Base-by-base conservation (phyloP, 1,284 basidiomycete genomes). In the Marasmius tenuissimus region DNA sequence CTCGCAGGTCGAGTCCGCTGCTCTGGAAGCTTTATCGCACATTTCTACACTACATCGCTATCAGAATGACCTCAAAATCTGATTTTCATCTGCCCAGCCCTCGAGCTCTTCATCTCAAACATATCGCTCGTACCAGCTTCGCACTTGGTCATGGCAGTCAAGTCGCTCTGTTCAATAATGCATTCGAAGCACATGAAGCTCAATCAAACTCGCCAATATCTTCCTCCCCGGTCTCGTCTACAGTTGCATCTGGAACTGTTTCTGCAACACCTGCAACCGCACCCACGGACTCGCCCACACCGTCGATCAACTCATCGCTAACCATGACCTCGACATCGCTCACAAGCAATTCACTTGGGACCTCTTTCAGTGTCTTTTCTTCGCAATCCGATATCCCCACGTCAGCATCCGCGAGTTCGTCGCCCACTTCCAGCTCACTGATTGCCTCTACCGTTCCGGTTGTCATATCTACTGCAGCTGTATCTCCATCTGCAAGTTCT, bases 111-210 rank as follows among this genome's bases (percentile, higher is more conserved):
- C 52, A 38, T 54, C 18, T 38, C 34, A 54, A 38, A 14, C 45
- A 47, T n/a, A 5, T 16, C n/a, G 45, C 16, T 47, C 52, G 52
- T 54, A 37, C 65, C n/a, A 38, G 58, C 35, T 34, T 69, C 47
- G 37, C 62, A n/a, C 49, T 67, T 20, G 62, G 65, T 42, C 63
- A 61, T 37, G 64, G 59, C 49, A 61, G 61, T 49, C 60, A 64
- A 38, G 58, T 64, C 49, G 52, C 59, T 1, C 57, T 63, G 18
- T 14, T 59, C 16, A 42, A 49, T 18, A 35, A 60, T 59, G 45
- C 16, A 39, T 38, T n/a, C 2, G 34, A 37, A 37, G 34, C 16
- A 16, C 59, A 20, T 38, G 11, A 33, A 50, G 16, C 37, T 49
- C 62, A 55, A 47, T 48, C n/a, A 27, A 20, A 7, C 50, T 47